Conservation (phyloP, 257 asterid genomes). For the Ophiorrhiza pumila region DNA sequence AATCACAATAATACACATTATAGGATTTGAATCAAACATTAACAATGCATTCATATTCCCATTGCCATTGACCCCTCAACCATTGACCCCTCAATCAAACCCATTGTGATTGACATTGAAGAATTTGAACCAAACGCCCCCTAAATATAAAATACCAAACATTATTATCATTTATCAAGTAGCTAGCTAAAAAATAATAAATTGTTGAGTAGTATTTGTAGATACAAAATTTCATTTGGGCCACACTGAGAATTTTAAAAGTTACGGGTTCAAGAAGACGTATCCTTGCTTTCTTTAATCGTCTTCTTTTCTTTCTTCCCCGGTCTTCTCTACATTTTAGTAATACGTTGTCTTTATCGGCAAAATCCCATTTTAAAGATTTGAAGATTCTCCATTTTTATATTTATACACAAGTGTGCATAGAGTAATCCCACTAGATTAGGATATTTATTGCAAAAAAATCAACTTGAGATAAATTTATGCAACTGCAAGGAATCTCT, state of each 20-base stretch:
- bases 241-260: background rate
- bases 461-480: constrained; percentile 1
- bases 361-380: background rate
- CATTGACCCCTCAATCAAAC: too few relatives aligned
- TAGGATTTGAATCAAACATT: too few relatives aligned
- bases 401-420: background rate
- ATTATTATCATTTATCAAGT: too few relatives aligned
- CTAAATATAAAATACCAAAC: too few relatives aligned
- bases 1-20: too few relatives aligned
- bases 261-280: background rate
- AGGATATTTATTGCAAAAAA: background rate
- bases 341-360: background rate
- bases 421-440: constrained; percentile 4
- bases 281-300: background rate
- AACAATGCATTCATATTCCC: too few relatives aligned
- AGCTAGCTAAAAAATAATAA: too few relatives aligned
- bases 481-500: background rate
- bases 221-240: background rate
- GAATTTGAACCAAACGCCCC: too few relatives aligned
- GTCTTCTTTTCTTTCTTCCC: background rate
- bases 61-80: too few relatives aligned
- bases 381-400: background rate
- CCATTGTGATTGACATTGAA: too few relatives aligned
- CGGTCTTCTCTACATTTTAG: too few relatives aligned
- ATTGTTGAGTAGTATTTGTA: too few relatives aligned